A percentile compares a stretch with the other conserved stretches of the same genome.
phyloP scores from a whole-genome alignment of 1,284 basidiomycete genomes.

The Melampsora americana region DNA sequence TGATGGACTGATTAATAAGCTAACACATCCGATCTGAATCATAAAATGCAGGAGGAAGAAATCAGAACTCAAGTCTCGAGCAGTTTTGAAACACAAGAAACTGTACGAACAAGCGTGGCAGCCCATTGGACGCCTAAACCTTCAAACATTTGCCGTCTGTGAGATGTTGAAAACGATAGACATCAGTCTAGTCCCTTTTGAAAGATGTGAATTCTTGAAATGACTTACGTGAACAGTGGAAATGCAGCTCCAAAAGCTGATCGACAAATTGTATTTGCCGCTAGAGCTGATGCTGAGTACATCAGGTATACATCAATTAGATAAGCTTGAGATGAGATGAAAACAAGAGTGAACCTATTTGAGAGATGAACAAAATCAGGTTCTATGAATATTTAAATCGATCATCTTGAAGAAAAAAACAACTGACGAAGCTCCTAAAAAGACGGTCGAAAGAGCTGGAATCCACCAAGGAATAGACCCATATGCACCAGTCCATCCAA shows the following conservation, averaged over 20 bases:
- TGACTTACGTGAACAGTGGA: conserved; percentile 62
- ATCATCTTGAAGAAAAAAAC: neutral
- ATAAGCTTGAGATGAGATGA: conserved; percentile 62
- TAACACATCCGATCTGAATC: conserved; percentile 43
- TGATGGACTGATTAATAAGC: conserved; percentile 47
- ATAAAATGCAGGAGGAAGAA: neutral
- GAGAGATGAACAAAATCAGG: neutral
- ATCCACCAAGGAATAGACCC: conserved; percentile 63
- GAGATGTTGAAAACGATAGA: too few relatives aligned
- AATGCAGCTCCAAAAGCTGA: conserved; percentile 60
- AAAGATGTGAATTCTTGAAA: conserved; percentile 60
- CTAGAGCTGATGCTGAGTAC: conserved; percentile 69
- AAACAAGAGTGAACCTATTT: conserved; percentile 61
- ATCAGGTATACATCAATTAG: conserved; percentile 61
- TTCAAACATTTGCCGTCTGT: conserved; percentile 35
- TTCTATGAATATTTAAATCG: neutral
- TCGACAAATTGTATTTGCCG: conserved; percentile 64
- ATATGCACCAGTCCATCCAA: conserved; percentile 67
- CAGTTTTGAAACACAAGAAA: conserved; percentile 47
- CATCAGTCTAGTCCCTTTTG: too few relatives aligned
- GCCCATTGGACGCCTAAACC: conserved; percentile 62
- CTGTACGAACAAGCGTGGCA: conserved; percentile 55
- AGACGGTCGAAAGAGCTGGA: conserved; percentile 58
- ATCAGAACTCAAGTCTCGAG: conserved; percentile 59
- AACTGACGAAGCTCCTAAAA: conserved; percentile 57